A percentile compares a stretch with the other conserved stretches of the same genome.
Evolutionary conservation across 768 basidiomycete species (phyloP).

Genomic region (Agrocybe chaxingu): DNA sequence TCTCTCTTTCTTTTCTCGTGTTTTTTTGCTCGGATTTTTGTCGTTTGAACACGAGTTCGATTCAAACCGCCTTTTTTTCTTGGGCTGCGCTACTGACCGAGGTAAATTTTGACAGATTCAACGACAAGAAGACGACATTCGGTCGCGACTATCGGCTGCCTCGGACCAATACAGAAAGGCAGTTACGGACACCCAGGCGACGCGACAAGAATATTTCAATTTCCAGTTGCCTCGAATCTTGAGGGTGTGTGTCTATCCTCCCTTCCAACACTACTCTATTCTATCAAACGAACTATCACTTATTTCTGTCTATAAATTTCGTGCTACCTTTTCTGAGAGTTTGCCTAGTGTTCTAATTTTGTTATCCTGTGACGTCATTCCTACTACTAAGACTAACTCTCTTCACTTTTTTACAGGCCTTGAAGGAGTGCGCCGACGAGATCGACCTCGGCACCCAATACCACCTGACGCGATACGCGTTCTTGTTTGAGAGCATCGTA

Average conservation of each 20-base stretch:
- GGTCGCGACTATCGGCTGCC: constrained; percentile 77
- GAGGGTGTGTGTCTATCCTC: constrained; percentile 53
- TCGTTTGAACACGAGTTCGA: too few relatives aligned
- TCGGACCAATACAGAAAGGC: constrained; percentile 91
- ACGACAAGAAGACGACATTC: constrained; percentile 92
- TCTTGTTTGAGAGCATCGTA: constrained; percentile 87
- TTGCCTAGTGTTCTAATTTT: constrained; percentile 3
- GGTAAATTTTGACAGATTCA: constrained; percentile 52
- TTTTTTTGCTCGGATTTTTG: not conserved
- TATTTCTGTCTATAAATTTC: too few relatives aligned
- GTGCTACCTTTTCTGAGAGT: too few relatives aligned
- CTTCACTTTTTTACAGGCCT: constrained; percentile 42
- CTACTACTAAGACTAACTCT: too few relatives aligned
- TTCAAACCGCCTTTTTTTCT: too few relatives aligned
- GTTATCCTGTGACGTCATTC: not conserved
- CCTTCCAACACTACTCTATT: not conserved
- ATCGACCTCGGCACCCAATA: constrained; percentile 98
- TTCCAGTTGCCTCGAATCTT: constrained; percentile 93
- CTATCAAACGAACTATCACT: not conserved
- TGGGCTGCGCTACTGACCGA: not conserved
- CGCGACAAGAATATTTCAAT: constrained; percentile 97
- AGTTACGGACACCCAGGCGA: constrained; percentile 82
- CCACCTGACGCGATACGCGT: constrained; percentile 92
- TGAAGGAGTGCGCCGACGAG: constrained; percentile 96
- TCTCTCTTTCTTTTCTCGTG: not conserved